Evolutionary conservation across 179 eudicot species (phyloP).

Genomic region (Corrigiola litoralis): DNA sequence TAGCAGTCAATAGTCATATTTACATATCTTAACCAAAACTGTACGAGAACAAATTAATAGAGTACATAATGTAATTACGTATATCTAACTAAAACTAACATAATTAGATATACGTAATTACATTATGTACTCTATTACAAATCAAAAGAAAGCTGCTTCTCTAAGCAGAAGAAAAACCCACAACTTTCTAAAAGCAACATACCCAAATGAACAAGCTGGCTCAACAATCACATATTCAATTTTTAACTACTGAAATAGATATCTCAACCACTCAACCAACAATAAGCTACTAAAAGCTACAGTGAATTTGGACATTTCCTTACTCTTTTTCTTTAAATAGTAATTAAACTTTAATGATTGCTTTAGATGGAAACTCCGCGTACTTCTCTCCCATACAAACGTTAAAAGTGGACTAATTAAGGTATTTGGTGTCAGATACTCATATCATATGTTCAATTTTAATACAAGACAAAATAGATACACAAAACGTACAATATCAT

Average conservation of each 20-base stretch:
- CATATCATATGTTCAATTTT: neutral
- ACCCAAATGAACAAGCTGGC: conserved; percentile 10
- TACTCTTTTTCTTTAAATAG: neutral
- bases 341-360: neutral
- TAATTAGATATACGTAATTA: too few species aligned
- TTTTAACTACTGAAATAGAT: conserved; percentile 22
- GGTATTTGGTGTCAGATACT: neutral
- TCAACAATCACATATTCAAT: conserved; percentile 3
- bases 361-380: conserved; percentile 8
- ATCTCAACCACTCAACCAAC: conserved; percentile 26
- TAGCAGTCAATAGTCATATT: too few species aligned
- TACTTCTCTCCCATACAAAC: neutral
- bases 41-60: too few species aligned
- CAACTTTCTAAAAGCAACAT: conserved; percentile 13
- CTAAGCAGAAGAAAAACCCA: conserved; percentile 5
- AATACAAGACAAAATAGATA: neutral
- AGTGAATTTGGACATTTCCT: neutral
- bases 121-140: too few species aligned
- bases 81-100: too few species aligned
- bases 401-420: neutral
- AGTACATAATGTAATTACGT: too few species aligned
- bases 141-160: neutral
- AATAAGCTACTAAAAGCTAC: neutral
- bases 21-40: too few species aligned
- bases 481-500: neutral